A percentile compares a stretch with the other conserved stretches of the same genome.
Evolutionary conservation across 164 flowering plant species (phyloP).

Genomic region (Dillenia turbinata): DNA sequence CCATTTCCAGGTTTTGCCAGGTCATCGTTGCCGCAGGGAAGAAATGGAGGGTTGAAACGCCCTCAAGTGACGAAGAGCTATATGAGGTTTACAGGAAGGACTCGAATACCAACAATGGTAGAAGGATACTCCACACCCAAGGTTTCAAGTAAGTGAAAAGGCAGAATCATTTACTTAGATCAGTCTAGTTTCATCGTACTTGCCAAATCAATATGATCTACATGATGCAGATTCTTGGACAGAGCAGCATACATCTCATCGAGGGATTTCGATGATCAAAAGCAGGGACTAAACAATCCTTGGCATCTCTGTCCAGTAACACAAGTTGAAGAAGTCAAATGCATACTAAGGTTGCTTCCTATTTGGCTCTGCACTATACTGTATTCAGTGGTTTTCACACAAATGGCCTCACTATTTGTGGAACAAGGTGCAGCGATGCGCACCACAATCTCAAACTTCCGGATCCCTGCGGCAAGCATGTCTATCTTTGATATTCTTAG

Average conservation of each 20-base stretch:
- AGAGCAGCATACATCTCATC: conserved; percentile 58
- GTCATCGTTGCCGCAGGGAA: conserved; percentile 60
- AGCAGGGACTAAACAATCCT: conserved; percentile 28
- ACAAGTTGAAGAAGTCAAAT: conserved; percentile 92
- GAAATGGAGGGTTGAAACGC: conserved; percentile 51
- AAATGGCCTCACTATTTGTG: conserved; percentile 94
- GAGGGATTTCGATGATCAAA: conserved; percentile 33
- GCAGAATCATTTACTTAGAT: not conserved
- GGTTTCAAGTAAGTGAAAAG: conserved; percentile 65
- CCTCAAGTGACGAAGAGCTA: conserved; percentile 33
- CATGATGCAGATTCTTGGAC: conserved; percentile 61
- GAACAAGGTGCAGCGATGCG: conserved; percentile 95
- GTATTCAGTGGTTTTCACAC: conserved; percentile 89
- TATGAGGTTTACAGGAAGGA: conserved; percentile 42
- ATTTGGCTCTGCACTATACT: conserved; percentile 93
- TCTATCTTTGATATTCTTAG: conserved; percentile 90
- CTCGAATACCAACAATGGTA: conserved; percentile 27
- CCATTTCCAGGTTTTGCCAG: conserved; percentile 66
- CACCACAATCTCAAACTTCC: conserved; percentile 48
- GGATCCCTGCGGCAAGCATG: conserved; percentile 90
- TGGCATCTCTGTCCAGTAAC: conserved; percentile 80
- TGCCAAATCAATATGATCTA: not conserved
- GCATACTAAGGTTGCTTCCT: conserved; percentile 82
- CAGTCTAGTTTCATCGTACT: not conserved
- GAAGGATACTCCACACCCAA: conserved; percentile 69